These are phyloP conservation scores for Claviceps humidiphila DNA, from an alignment of 2,329 filamentous ascomycete genomes.

Conservation along the genomic window DNA sequence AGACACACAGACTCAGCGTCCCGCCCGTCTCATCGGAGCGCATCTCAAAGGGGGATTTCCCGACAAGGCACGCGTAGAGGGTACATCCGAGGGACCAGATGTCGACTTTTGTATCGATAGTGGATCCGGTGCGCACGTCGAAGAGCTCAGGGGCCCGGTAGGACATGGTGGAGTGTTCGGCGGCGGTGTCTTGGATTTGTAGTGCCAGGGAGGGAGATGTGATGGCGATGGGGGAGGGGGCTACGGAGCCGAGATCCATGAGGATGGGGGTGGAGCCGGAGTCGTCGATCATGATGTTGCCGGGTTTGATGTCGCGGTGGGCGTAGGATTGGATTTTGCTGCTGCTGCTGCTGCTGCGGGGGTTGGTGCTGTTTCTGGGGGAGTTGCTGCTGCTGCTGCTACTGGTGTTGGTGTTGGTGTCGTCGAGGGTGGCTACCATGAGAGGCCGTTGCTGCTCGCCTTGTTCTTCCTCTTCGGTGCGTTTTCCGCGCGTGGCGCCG, in stretches of 20 bases:
- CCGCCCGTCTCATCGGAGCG: slow-evolving; percentile 93
- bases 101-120: slow-evolving; percentile 92
- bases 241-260: slow-evolving; percentile 92
- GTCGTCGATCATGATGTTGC: slow-evolving; percentile 98
- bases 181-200: slow-evolving; percentile 84
- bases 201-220: slow-evolving; percentile 83
- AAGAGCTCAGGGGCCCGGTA: slow-evolving; percentile 97
- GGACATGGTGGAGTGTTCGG: slow-evolving; percentile 96
- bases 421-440: slow-evolving; percentile 37
- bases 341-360: background rate
- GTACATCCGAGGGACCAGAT: slow-evolving; percentile 97
- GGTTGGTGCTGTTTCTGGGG: background rate
- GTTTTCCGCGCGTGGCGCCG: no score
- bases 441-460: slow-evolving; percentile 67
- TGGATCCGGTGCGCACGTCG: slow-evolving; percentile 85
- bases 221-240: slow-evolving; percentile 75
- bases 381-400: background rate
- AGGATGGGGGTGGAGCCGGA: slow-evolving; percentile 78
- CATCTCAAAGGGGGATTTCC: slow-evolving; percentile 93
- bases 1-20: slow-evolving; percentile 78
- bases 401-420: background rate
- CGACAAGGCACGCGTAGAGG: slow-evolving; percentile 91
- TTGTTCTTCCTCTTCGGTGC: slow-evolving; percentile 29
- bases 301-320: slow-evolving; percentile 92
- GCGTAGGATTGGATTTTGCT: slow-evolving; percentile 63